Percentiles rank a stretch among this genome's conserved stretches.
Conservation (phyloP, 2,329 filamentous ascomycete species). For the Clarireedia homoeocarpa region DNA sequence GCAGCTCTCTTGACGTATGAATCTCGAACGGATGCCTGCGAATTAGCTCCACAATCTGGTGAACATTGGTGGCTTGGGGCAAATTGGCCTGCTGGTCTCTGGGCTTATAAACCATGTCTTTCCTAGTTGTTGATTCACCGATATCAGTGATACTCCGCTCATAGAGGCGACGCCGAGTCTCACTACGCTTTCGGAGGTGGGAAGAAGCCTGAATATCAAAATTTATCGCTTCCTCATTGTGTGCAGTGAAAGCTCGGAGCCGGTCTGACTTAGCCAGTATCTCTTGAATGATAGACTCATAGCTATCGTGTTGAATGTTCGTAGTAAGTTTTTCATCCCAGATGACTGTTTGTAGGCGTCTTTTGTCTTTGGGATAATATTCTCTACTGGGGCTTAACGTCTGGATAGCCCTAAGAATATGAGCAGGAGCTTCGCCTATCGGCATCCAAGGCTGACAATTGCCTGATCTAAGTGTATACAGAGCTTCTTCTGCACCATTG, state of each 20-base stretch:
- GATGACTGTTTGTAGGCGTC: conserved; percentile 35
- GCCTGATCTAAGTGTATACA: conserved; percentile 42
- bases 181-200: too few relatives aligned
- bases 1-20: too few relatives aligned
- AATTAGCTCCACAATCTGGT: too few relatives aligned
- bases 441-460: conserved; percentile 30
- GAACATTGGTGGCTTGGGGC: too few relatives aligned
- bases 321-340: conserved; percentile 36
- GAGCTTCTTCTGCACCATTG: conserved; percentile 54
- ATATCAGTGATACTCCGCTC: too few relatives aligned
- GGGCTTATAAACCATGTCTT: too few relatives aligned
- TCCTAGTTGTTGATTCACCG: too few relatives aligned
- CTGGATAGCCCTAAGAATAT: conserved; percentile 9
- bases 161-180: too few relatives aligned
- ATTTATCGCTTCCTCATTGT: conserved; percentile 12
- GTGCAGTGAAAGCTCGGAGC: conserved; percentile 12
- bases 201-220: conserved; percentile 8
- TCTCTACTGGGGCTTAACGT: conserved; percentile 28
- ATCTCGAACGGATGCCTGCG: too few relatives aligned
- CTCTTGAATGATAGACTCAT: conserved; percentile 8
- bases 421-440: not conserved
- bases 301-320: conserved; percentile 34
- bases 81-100: too few relatives aligned
- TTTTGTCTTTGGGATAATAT: conserved; percentile 37
- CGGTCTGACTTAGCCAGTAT: conserved; percentile 16